Evolutionary conservation across 306 rosid species (phyloP).

Genomic region (Arachis stenosperma): DNA sequence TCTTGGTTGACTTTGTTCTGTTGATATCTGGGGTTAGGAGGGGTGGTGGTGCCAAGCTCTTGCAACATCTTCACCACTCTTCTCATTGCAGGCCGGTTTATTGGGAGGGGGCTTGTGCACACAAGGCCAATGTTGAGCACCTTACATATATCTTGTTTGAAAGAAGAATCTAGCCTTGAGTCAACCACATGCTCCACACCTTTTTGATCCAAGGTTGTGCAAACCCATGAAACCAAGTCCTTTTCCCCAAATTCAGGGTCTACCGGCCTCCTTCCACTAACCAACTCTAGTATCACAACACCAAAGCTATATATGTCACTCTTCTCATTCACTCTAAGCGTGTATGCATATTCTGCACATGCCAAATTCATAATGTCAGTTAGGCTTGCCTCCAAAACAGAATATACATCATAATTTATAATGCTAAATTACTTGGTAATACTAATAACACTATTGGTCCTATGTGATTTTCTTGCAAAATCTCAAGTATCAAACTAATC

Average conservation of each 20-base stretch:
- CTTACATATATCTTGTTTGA: conserved; percentile 77
- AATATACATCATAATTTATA: neutral
- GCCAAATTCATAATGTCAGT: conserved; percentile 12
- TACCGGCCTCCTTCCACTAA: conserved; percentile 69
- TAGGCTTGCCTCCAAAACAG: conserved; percentile 3
- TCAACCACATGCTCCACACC: conserved; percentile 77
- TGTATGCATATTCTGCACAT: conserved; percentile 88
- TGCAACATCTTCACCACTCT: conserved; percentile 72
- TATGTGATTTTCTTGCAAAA: no score
- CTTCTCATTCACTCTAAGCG: conserved; percentile 91
- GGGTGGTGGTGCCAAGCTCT: conserved; percentile 45
- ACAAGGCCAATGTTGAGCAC: conserved; percentile 83
- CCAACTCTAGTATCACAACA: conserved; percentile 83
- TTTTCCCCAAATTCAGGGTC: conserved; percentile 93
- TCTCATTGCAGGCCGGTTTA: conserved; percentile 72
- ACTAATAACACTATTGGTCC: neutral
- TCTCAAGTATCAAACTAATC: neutral
- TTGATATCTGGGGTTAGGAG: conserved; percentile 13
- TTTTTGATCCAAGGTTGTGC: conserved; percentile 78
- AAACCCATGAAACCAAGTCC: conserved; percentile 89
- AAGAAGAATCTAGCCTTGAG: conserved; percentile 67
- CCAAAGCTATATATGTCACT: conserved; percentile 95
- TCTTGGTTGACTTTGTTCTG: conserved; percentile 41
- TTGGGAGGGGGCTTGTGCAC: conserved; percentile 94
- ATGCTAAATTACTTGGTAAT: no score